phyloP scores from a whole-genome alignment of 2,329 filamentous ascomycete species.

The Westerdykella aurantiaca region DNA sequence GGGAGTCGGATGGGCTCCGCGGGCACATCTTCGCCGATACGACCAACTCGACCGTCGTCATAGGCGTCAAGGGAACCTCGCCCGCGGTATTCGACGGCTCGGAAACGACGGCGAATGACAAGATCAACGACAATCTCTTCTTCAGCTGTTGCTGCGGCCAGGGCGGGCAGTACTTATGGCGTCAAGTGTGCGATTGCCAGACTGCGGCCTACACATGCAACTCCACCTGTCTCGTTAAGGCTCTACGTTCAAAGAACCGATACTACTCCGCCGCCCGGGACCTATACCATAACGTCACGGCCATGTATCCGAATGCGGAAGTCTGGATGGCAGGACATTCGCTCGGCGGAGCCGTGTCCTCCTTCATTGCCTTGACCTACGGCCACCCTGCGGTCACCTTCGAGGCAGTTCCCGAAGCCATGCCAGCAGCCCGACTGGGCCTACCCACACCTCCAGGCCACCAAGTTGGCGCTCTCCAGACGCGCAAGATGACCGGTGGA shows the following conservation, averaged over 20 bases:
- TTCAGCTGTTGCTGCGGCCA: slow-evolving; percentile 97
- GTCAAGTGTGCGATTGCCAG: slow-evolving; percentile 89
- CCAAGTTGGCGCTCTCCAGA: slow-evolving; percentile 63
- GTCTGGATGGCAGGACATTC: slow-evolving; percentile 93
- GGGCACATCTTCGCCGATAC: slow-evolving; percentile 91
- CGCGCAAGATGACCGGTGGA: slow-evolving; percentile 58
- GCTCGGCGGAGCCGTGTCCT: slow-evolving; percentile 80
- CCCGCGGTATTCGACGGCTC: slow-evolving; percentile 93
- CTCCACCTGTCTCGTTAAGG: slow-evolving; percentile 75
- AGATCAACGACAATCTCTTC: slow-evolving; percentile 95
- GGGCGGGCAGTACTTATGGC: slow-evolving; percentile 84
- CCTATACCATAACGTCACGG: slow-evolving; percentile 87
- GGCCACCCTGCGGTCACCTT: slow-evolving; percentile 88
- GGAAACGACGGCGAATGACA: slow-evolving; percentile 94
- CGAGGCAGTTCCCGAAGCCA: slow-evolving; percentile 84
- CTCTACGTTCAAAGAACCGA: slow-evolving; percentile 73
- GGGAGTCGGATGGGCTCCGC: slow-evolving; percentile 80
- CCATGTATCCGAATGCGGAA: slow-evolving; percentile 75
- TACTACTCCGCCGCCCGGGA: slow-evolving; percentile 89
- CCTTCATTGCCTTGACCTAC: slow-evolving; percentile 85
- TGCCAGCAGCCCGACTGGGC: slow-evolving; percentile 77
- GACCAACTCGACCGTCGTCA: slow-evolving; percentile 78
- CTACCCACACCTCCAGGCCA: slow-evolving; percentile 78
- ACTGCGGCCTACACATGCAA: slow-evolving; percentile 85
- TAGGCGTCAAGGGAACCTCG: slow-evolving; percentile 85